phyloP scores from a whole-genome alignment of 345 rosid genomes.

The Hibiscus mutabilis region DNA sequence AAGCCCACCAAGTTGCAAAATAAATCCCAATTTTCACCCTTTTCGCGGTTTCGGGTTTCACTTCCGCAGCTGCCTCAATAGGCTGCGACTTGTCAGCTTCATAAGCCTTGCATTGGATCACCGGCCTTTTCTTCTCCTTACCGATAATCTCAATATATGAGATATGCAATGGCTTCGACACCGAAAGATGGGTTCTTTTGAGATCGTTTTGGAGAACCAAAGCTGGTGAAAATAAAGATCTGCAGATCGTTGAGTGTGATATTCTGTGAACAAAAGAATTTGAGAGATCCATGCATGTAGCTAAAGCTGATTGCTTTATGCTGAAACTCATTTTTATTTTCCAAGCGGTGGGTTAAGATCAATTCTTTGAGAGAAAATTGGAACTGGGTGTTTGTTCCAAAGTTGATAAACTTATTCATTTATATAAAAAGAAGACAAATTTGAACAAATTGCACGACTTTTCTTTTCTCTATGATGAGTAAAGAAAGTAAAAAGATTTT shows the following conservation, averaged over 20 bases:
- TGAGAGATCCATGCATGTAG: slow-evolving; percentile 35
- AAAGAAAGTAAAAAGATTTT: neutral
- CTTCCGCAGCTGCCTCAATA: slow-evolving; percentile 29
- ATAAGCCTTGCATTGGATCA: slow-evolving; percentile 63
- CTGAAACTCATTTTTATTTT: slow-evolving; percentile 33
- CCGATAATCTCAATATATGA: slow-evolving; percentile 32
- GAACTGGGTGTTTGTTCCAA: neutral
- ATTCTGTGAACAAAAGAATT: slow-evolving; percentile 32
- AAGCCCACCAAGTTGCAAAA: slow-evolving; percentile 98
- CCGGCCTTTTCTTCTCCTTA: slow-evolving; percentile 23
- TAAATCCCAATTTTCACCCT: slow-evolving; percentile 70
- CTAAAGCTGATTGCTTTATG: slow-evolving; percentile 28
- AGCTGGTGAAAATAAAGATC: slow-evolving; percentile 39
- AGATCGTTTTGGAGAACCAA: slow-evolving; percentile 16
- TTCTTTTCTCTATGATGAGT: too few relatives aligned
- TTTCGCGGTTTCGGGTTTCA: slow-evolving; percentile 48
- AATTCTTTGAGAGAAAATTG: neutral
- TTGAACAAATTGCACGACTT: neutral
- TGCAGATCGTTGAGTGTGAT: slow-evolving; percentile 8
- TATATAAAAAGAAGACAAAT: too few relatives aligned
- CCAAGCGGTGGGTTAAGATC: neutral
- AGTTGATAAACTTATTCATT: neutral
- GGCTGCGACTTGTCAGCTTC: slow-evolving; percentile 77
- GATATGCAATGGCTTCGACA: slow-evolving; percentile 61
- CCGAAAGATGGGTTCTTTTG: slow-evolving; percentile 26